Evolutionary conservation across 2,329 filamentous ascomycete genomes (phyloP), one percentile per base, ranked within the genome.

Genomic region (Colletotrichum sp.): DNA sequence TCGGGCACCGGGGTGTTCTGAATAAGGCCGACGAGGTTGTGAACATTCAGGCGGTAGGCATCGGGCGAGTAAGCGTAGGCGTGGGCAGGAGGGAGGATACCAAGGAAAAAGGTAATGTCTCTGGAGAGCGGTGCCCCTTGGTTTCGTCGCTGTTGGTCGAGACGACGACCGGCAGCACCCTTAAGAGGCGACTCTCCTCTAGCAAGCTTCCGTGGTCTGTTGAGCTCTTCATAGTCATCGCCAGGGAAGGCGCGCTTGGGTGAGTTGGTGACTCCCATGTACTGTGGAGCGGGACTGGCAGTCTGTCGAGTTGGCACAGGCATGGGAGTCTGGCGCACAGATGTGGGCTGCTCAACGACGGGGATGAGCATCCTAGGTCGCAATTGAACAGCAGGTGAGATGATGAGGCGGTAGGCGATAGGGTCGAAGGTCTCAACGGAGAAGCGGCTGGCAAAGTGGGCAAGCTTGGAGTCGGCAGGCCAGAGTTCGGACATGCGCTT

Each of bases 121-220:
- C 94, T 92, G 32, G 96, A 95, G 48, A 98, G 89, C 1, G 94
- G 92, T 4, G 93, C 90, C 14, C 87, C 86, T 78, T 90, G 90
- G 79, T 90, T 92, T 7, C 92, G 89, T 67, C 92, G 90, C 81
- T 95, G 93, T 81, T 97, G 94, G 80, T 97, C 95, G 26, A 97
- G 89, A 43, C 96, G 93, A 71, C 96, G 93, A 30, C 95, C 95
- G 48, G 96, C 95, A 2, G 95, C 95, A 16, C 95, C 95, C 83
- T 98, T 99, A 48, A 98, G 89, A 0, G 97, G 97, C 7, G 96
- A 98, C 72, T 95, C 96, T n/a, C 94, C 96, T 59, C 97, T 92
- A 64, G 93, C 91, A 67, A 98, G 90, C 83, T 98, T 98, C 79
- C 96, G 94, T 1, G 96, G 95, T 24, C 94, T 93, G 78, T 92